phyloP scores from a whole-genome alignment of 2,329 filamentous ascomycete species.

The Clonostachys chloroleuca region DNA sequence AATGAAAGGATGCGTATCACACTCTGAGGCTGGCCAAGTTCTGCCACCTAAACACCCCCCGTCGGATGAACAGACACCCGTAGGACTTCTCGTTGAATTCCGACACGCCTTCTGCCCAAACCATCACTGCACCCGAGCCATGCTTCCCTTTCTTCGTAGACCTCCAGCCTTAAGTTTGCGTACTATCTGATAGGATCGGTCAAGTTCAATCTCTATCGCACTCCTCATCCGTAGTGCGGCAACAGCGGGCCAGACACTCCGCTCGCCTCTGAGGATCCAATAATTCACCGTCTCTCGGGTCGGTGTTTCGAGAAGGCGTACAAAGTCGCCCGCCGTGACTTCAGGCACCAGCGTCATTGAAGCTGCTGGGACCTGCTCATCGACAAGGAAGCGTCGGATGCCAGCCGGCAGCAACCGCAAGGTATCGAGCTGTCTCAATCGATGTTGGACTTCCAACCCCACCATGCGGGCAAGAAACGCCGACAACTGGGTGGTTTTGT shows the following conservation, averaged over 20 bases:
- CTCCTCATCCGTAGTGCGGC: conserved; percentile 77
- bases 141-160: conserved; percentile 39
- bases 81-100: too few relatives aligned
- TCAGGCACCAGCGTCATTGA: conserved; percentile 81
- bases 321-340: conserved; percentile 67
- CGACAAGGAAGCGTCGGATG: conserved; percentile 73
- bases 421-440: conserved; percentile 75
- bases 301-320: conserved; percentile 77
- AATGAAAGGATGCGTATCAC: too few relatives aligned
- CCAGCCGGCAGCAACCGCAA: conserved; percentile 66
- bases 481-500: conserved; percentile 51
- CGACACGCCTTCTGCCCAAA: too few relatives aligned
- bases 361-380: conserved; percentile 75
- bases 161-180: conserved; percentile 55
- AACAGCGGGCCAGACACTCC: conserved; percentile 87
- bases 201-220: conserved; percentile 82
- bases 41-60: too few relatives aligned
- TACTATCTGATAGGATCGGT: conserved; percentile 78
- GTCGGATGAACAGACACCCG: too few relatives aligned
- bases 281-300: conserved; percentile 72
- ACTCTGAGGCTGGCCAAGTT: too few relatives aligned
- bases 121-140: conserved; percentile 9
- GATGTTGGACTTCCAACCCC: conserved; percentile 73
- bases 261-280: conserved; percentile 82
- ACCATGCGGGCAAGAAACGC: conserved; percentile 63